Conservation (phyloP, 495 filamentous ascomycete genomes). For the Cercophora newfieldiana region DNA sequence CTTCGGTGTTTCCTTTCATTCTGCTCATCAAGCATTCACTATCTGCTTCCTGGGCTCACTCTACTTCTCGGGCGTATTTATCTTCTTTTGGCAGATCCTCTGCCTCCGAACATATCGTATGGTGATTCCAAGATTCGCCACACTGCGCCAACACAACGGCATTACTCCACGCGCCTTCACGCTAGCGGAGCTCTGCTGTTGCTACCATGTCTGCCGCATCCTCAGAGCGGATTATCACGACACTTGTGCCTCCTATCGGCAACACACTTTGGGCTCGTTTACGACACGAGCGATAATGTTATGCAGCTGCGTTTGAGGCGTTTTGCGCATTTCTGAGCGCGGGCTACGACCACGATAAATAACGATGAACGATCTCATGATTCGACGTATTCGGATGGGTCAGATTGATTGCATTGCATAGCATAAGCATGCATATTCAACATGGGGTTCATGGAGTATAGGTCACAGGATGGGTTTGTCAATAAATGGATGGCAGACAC, state of each 20-base stretch:
- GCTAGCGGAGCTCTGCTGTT: not conserved
- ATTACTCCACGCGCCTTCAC: not conserved
- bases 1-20: not conserved
- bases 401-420: not conserved
- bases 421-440: not conserved
- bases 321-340: not conserved
- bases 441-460: not conserved
- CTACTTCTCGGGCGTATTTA: not conserved
- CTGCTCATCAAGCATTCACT: not conserved
- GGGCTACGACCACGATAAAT: not conserved
- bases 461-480: not conserved
- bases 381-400: not conserved
- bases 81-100: no score
- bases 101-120: no score
- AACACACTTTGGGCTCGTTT: not conserved
- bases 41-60: not conserved
- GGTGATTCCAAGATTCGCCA: not conserved
- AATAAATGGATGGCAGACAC: no score
- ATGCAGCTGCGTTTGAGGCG: not conserved
- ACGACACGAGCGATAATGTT: not conserved
- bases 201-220: not conserved
- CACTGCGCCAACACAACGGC: not conserved
- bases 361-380: constrained; percentile 1
- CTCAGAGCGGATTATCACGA: not conserved
- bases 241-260: not conserved